Evolutionary conservation across 768 basidiomycete genomes (phyloP).

Genomic region (Phylloporus sp.): DNA sequence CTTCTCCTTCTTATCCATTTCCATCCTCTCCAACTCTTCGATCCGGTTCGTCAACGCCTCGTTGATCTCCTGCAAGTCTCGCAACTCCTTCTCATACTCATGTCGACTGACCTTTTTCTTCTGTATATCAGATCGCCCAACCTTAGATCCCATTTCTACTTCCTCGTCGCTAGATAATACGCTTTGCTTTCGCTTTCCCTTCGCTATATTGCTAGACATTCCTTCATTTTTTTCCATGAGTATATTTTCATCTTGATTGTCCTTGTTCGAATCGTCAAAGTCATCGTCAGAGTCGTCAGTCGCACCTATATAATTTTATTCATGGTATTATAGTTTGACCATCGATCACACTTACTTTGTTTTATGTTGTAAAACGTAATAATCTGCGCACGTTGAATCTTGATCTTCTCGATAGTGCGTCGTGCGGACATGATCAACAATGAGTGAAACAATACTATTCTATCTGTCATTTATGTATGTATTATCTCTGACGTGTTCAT

Average conservation of each 20-base stretch:
- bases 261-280: neutral
- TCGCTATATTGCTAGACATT: neutral
- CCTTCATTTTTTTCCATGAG: neutral
- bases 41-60: neutral
- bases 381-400: neutral
- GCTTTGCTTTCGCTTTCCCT: neutral
- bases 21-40: neutral
- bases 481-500: no score
- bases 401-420: neutral
- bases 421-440: no score
- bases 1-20: neutral
- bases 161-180: neutral
- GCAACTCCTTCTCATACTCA: neutral
- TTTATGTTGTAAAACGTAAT: neutral
- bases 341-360: neutral
- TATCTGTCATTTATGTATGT: no score
- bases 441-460: no score
- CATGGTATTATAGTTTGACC: no score
- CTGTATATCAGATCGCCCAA: neutral
- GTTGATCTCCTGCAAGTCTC: neutral
- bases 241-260: no score
- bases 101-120: neutral
- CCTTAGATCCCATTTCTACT: neutral
- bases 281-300: neutral
- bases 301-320: neutral